Base-by-base conservation (phyloP, 495 filamentous ascomycete species). In the Cercophora newfieldiana region DNA sequence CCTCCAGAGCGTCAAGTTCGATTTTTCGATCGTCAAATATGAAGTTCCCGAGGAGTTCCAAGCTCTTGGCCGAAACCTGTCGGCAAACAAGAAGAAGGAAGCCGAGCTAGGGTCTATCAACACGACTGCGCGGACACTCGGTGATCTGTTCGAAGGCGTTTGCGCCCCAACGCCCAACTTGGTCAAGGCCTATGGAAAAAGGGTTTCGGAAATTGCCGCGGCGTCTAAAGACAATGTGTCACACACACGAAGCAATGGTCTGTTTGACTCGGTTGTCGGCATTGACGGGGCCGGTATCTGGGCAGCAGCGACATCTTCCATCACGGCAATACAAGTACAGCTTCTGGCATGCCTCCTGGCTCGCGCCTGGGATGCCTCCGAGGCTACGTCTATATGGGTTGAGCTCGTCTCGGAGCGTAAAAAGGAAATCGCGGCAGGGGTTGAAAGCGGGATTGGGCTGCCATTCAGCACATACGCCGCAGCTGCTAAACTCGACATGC, bases 401-500 rank as follows among this genome's bases (percentile, higher is more conserved):
- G 50, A 53, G 25, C 5, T 53, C 12, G 50, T 53, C 12, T 14
- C 2, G 3, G 7, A 24, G 1, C n/a, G 50, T n/a, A 22, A 53
- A 22, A 14, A 8, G 37, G 37, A 5, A 4, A 14, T 8, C 18
- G 3, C 37, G 18, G 10, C 4, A 44, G 37, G 37, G 18, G 3
- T 44, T 44, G 37, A 2, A 44, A 2, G 4, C 12, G 10, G 37
- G 37, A 5, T 33, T 8, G 12, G 18, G 37, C 37, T 44, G 2
- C 2, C 37, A 14, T 62, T 69, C 26, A 18, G 57, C 8, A 25
- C 51, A 3, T 25, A 58, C 0, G 24, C 50, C 4, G 61, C 64
- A 18, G 63, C 68, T 8, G 61, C 65, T 2, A 68, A 73, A 63
- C 68, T 65, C 59, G 69, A 73, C 26, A 68, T 80, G 10, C 53